Evolutionary conservation across 352 stramenopile species (phyloP).

Genomic region (Pythium rhizo-oryzae): DNA sequence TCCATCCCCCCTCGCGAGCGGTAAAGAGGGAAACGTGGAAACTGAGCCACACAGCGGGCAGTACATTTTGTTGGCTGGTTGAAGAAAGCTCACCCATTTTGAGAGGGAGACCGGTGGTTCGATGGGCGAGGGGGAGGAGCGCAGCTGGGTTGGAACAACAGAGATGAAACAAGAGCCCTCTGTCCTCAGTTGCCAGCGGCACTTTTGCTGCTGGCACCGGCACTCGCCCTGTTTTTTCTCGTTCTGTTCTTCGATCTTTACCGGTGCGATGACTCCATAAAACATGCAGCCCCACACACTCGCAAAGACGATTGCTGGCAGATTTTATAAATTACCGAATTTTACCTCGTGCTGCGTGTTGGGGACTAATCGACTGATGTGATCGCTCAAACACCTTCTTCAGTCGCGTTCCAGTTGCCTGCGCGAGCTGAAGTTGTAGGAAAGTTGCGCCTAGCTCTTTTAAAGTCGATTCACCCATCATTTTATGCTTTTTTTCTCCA

Average conservation of each 20-base stretch:
- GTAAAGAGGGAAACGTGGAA: too few species aligned
- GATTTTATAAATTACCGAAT: slow-evolving; percentile 1
- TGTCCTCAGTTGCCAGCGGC: too few species aligned
- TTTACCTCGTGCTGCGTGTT: neutral
- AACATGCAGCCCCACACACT: neutral
- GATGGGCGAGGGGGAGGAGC: neutral
- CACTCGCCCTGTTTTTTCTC: neutral
- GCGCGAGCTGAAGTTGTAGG: neutral
- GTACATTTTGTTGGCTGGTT: slow-evolving; percentile 17
- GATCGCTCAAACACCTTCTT: slow-evolving; percentile 1
- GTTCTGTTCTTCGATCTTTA: slow-evolving; percentile 15
- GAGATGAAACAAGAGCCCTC: too few species aligned
- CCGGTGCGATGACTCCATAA: slow-evolving; percentile 5
- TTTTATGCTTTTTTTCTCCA: neutral
- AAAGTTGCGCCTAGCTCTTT: neutral
- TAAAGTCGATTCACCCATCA: slow-evolving; percentile 12
- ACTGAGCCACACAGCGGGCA: too few species aligned
- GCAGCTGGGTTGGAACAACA: neutral
- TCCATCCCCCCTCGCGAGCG: neutral
- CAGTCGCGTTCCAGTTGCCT: too few species aligned
- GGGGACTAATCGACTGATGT: neutral
- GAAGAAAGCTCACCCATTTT: slow-evolving; percentile 5
- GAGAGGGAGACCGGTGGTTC: slow-evolving; percentile 4
- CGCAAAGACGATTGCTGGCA: neutral
- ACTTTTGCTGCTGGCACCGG: too few species aligned